phyloP scores from a whole-genome alignment of 345 rosid species.

The Rubroshorea leprosula region DNA sequence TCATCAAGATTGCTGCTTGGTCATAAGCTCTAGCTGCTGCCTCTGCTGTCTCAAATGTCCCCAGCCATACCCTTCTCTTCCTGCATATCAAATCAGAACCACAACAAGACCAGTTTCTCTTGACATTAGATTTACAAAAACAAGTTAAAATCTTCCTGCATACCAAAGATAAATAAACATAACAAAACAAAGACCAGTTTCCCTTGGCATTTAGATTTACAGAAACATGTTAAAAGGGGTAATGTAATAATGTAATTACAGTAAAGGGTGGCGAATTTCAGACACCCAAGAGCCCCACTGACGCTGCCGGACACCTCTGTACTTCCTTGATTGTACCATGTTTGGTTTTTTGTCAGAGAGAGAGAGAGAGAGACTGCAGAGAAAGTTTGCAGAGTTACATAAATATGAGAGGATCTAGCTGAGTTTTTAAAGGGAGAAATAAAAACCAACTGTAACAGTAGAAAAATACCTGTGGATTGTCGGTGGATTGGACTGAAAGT shows the following conservation, averaged over 20 bases:
- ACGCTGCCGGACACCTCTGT: slow-evolving; percentile 84
- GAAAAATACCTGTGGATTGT: slow-evolving; percentile 18
- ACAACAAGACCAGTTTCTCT: neutral
- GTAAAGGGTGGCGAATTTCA: slow-evolving; percentile 74
- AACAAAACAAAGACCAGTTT: no score
- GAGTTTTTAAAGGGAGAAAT: neutral
- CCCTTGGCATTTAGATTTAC: no score
- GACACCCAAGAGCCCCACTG: slow-evolving; percentile 96
- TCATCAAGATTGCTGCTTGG: slow-evolving; percentile 65
- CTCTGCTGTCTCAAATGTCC: slow-evolving; percentile 75
- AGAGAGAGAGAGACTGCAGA: slow-evolving; percentile 5
- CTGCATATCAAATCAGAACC: no score
- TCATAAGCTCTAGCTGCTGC: slow-evolving; percentile 73
- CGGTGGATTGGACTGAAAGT: slow-evolving; percentile 34
- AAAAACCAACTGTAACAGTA: neutral
- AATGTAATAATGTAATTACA: slow-evolving; percentile 31
- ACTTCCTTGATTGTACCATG: slow-evolving; percentile 70
- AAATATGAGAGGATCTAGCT: slow-evolving; percentile 4
- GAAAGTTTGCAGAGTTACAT: slow-evolving; percentile 7
- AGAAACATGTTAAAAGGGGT: neutral
- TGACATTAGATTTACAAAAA: no score
- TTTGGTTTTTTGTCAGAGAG: neutral
- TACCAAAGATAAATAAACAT: no score
- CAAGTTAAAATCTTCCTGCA: no score
- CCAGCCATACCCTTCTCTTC: slow-evolving; percentile 80